Evolutionary conservation across 2,329 filamentous ascomycete genomes (phyloP), one percentile per base, ranked within the genome.

Genomic region (Pseudogymnoascus sp.): DNA sequence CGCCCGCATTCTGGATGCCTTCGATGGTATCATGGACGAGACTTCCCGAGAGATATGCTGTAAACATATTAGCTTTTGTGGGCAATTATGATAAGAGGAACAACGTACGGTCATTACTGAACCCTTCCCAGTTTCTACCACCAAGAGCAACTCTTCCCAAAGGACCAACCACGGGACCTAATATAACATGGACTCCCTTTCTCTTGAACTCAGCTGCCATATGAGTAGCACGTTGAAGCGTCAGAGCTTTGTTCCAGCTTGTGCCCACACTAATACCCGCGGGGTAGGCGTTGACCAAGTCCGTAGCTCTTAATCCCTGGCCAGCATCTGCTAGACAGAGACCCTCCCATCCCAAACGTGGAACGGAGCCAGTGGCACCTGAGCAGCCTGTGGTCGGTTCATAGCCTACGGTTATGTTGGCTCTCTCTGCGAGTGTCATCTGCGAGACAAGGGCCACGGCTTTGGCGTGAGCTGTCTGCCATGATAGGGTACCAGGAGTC

Each of bases 331-430:
- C 91, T 25, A 97, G 76, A 65, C 89, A 91, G 25, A 96, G 77
- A 18, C 86, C 83, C 0, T 91, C 91, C 41, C 97, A 96, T 9
- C 87, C 87, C 35, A 86, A 85, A 59, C 81, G 71, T 7, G 79
- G 72, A 0, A 87, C 87, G 11, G 87, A 84, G 1, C 82, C 88
- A 8, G 83, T 88, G 20, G 25, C 41, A 47, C 41, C 41, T 9
- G 41, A 39, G 9, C 37, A 39, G n/a, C 37, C 37, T 18, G 37
- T 39, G n/a, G 37, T 88, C 88, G 90, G 93, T 94, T 69, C 80
- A 80, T 90, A 90, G 96, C 92, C 92, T 0, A 91, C 95, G 0
- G 91, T 96, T 62, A 96, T 79, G 71, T 96, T 96, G 66, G 97
- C 89, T 75, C 96, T 97, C 71, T 97, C 93, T 0, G 88, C 80